These are phyloP conservation scores for Paraphysoderma sedebokerense DNA, from an alignment of 371 early-diverging fungal species.

Conservation along the genomic window DNA sequence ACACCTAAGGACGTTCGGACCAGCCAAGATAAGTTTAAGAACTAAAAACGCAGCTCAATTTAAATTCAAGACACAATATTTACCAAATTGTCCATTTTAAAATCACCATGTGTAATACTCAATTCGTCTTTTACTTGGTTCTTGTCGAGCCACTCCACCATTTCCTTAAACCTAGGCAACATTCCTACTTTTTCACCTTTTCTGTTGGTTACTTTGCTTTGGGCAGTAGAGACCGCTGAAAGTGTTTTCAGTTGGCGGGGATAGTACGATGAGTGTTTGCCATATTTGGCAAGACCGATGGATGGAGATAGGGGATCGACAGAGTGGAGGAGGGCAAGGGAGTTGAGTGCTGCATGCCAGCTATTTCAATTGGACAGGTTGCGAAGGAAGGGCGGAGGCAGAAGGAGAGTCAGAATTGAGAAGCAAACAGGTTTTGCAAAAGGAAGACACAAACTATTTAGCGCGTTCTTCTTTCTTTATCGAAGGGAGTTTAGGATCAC, in stretches of 20 bases:
- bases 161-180: conserved; percentile 44
- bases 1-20: conserved; percentile 20
- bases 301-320: too few species aligned
- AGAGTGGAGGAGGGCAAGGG: conserved; percentile 59
- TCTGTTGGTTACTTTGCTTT: conserved; percentile 42
- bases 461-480: conserved; percentile 35
- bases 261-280: conserved; percentile 51
- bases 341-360: conserved; percentile 52
- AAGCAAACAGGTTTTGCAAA: too few species aligned
- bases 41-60: not conserved
- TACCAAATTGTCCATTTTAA: conserved; percentile 65
- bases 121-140: conserved; percentile 51
- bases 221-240: conserved; percentile 40
- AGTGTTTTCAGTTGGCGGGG: conserved; percentile 59
- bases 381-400: too few species aligned
- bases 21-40: not conserved
- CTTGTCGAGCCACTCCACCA: conserved; percentile 51
- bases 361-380: too few species aligned
- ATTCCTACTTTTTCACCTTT: conserved; percentile 37
- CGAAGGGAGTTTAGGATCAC: conserved; percentile 34
- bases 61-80: not conserved
- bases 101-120: conserved; percentile 80
- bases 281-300: conserved; percentile 54
- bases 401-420: too few species aligned
- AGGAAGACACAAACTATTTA: conserved; percentile 21